phyloP scores from a whole-genome alignment of 2,329 filamentous ascomycete genomes.

The Zymoseptoria tritici region DNA sequence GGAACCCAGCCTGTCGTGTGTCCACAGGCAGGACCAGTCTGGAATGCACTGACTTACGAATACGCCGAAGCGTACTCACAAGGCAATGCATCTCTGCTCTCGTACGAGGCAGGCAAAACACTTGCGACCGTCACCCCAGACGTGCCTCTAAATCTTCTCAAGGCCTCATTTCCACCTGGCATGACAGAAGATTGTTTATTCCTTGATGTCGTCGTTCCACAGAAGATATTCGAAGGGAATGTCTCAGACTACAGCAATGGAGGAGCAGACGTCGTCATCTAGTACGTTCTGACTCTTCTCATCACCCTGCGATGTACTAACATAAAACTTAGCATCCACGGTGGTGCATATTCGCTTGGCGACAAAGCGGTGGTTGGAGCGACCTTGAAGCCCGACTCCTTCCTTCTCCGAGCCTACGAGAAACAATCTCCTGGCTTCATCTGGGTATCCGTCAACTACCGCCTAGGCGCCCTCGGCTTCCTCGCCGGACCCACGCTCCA shows the following conservation, averaged over 20 bases:
- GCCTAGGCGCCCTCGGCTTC: constrained; percentile 45
- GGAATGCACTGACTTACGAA: constrained; percentile 31
- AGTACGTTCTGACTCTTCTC: constrained; percentile 23
- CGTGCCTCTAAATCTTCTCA: neutral
- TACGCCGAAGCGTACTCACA: constrained; percentile 28
- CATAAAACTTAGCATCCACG: constrained; percentile 4
- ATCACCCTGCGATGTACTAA: constrained; percentile 35
- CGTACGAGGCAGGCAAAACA: constrained; percentile 10
- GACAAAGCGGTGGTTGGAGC: constrained; percentile 4
- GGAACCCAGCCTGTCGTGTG: constrained; percentile 40
- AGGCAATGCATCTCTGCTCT: constrained; percentile 11
- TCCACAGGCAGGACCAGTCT: constrained; percentile 40
- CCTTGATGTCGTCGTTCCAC: constrained; percentile 34
- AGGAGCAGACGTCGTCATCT: constrained; percentile 34
- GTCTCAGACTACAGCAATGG: constrained; percentile 20
- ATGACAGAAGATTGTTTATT: constrained; percentile 36
- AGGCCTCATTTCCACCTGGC: constrained; percentile 1
- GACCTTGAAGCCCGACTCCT: constrained; percentile 9
- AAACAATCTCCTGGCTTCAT: constrained; percentile 35
- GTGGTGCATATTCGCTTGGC: constrained; percentile 5
- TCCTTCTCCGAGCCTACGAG: constrained; percentile 37
- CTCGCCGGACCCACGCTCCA: constrained; percentile 40
- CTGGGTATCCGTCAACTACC: constrained; percentile 43
- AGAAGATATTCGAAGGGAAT: constrained; percentile 27
- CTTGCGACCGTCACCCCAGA: constrained; percentile 19